Conservation (phyloP, 1,284 basidiomycete species). For the Cystobasidium sp. region DNA sequence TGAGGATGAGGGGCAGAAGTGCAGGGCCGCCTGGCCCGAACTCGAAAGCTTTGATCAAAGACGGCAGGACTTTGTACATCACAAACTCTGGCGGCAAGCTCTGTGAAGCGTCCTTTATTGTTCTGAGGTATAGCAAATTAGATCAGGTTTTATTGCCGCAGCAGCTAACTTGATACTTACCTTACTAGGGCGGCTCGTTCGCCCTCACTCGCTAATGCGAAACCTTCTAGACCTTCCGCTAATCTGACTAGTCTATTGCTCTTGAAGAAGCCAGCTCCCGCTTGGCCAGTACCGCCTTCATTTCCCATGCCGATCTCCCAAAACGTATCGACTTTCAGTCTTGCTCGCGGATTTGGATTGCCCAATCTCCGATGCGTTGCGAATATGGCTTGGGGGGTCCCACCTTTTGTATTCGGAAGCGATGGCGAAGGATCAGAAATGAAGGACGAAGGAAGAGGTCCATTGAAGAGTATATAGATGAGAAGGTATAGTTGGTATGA, state of each 20-base stretch:
- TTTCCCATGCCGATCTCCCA: conserved; percentile 68
- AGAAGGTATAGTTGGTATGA: conserved; percentile 84
- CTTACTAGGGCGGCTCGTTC: conserved; percentile 76
- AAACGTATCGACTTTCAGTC: conserved; percentile 76
- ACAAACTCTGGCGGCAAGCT: conserved; percentile 87
- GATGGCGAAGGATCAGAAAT: conserved; percentile 68
- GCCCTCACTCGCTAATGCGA: conserved; percentile 77
- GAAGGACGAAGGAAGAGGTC: conserved; percentile 64
- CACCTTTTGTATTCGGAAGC: conserved; percentile 66
- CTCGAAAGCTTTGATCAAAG: conserved; percentile 80
- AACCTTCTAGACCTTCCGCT: conserved; percentile 83
- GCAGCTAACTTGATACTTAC: conserved; percentile 2
- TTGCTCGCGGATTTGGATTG: conserved; percentile 79
- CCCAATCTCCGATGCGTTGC: conserved; percentile 82
- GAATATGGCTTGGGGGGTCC: conserved; percentile 78
- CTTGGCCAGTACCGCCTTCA: conserved; percentile 58
- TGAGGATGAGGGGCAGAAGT: conserved; percentile 75
- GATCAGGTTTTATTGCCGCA: background rate
- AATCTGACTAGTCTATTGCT: conserved; percentile 83
- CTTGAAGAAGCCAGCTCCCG: conserved; percentile 74
- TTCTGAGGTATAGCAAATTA: conserved; percentile 50
- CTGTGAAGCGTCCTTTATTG: conserved; percentile 74
- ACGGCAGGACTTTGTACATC: conserved; percentile 82
- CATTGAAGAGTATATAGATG: conserved; percentile 83
- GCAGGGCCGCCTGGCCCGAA: conserved; percentile 76